Evolutionary conservation across 371 early-diverging fungal species (phyloP), one percentile per base, ranked within the genome.

Genomic region (Apophysomyces variabilis): DNA sequence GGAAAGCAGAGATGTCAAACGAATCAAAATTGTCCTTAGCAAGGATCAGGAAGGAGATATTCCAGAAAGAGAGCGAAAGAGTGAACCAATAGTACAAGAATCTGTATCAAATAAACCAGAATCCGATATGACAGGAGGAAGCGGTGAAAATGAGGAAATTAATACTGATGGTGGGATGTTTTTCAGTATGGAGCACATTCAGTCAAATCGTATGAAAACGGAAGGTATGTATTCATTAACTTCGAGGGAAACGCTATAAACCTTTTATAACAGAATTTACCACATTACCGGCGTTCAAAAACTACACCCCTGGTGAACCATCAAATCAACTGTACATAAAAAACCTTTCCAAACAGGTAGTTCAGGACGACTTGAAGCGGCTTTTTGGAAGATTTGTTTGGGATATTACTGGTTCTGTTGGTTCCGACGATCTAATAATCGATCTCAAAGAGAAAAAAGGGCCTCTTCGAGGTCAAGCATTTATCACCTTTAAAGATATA

Each of bases 381-480:
- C 14, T 84, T 5, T 84, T 74, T 45, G 69, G 69, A 0, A 47
- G 60, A 4, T 83, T 78, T 46, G 60, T 61, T 6, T 18, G 66
- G 37, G 62, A 58, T 43, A 38, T 41, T 37, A 45, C 41, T n/a
- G 50, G 63, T 12, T 46, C 39, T 1, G 54, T 45, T 3, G 41
- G 16, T n/a, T 36, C 66, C 7, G 54, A 60, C 41, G 63, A 70
- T 7, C 38, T 76, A 9, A 12, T 61, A 9, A 71, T 80, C 9
- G 46, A 73, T 58, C 44, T 80, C n/a, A 77, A 41, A 13, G 41
- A 77, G 77, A 64, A 41, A 5, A 70, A 66, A 44, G 80, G 80
- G 6, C 67, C 72, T 38, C 47, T 83, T 35, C 64, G 70, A 32
- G 80, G 68, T 8, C 83, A 83, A 46, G 83, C 83, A 9, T 83